These are phyloP conservation scores for Sphaerulina vaccinii DNA, from an alignment of 2,329 filamentous ascomycete species.

Conservation along the genomic window DNA sequence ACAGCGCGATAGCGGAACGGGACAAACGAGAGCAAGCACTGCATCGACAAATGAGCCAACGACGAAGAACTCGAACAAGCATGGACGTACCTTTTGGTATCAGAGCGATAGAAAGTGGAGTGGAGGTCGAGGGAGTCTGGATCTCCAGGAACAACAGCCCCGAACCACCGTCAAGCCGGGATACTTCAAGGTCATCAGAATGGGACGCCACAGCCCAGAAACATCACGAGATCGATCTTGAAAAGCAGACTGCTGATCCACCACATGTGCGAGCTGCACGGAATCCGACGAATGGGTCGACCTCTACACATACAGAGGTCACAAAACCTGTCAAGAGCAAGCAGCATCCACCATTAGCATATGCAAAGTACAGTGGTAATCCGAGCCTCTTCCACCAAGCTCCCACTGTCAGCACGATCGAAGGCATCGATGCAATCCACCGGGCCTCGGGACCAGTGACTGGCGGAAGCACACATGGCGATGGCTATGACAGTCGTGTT, in stretches of 20 bases:
- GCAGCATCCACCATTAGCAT: constrained; percentile 38
- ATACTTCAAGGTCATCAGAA: constrained; percentile 25
- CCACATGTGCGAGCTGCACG: not conserved
- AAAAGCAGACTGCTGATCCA: constrained; percentile 16
- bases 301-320: no score
- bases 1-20: constrained; percentile 36
- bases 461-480: constrained; percentile 5
- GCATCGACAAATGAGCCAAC: constrained; percentile 36
- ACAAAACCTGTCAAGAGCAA: constrained; percentile 24
- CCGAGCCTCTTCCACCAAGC: constrained; percentile 37
- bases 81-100: constrained; percentile 78
- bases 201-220: constrained; percentile 20
- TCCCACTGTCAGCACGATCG: constrained; percentile 35
- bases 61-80: constrained; percentile 32
- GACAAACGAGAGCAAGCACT: constrained; percentile 35
- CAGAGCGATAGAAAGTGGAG: constrained; percentile 76
- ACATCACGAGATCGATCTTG: constrained; percentile 20
- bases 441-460: constrained; percentile 27
- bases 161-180: constrained; percentile 28
- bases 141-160: constrained; percentile 48
- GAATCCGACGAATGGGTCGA: not conserved
- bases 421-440: constrained; percentile 31
- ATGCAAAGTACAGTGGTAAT: constrained; percentile 40
- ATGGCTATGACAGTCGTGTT: constrained; percentile 22
- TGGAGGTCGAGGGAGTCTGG: constrained; percentile 79